These are phyloP conservation scores for Stemphylium beticola DNA, from an alignment of 2,329 filamentous ascomycete genomes.

Conservation along the genomic window DNA sequence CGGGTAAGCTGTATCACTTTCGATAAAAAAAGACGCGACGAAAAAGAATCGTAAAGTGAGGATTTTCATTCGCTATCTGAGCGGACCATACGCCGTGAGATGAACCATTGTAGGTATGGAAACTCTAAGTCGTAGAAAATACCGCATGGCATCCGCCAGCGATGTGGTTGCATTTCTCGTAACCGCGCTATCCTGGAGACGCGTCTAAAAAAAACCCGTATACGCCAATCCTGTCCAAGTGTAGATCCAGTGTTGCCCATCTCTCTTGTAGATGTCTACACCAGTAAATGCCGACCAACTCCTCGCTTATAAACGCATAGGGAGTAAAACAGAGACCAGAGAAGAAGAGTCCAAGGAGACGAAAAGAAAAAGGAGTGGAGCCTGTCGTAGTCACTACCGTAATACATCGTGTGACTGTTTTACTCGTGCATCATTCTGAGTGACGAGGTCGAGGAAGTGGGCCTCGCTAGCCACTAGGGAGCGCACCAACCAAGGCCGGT, in stretches of 20 bases:
- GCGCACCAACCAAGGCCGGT: constrained; percentile 46
- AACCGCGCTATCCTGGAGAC: not conserved
- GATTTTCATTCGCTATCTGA: not conserved
- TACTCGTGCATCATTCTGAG: constrained; percentile 13
- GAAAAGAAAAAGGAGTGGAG: constrained; percentile 8
- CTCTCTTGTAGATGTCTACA: constrained; percentile 23
- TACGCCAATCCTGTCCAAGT: constrained; percentile 14
- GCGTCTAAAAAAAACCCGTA: constrained; percentile 2
- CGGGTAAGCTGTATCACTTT: not conserved
- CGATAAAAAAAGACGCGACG: not conserved
- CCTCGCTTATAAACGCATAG: constrained; percentile 28
- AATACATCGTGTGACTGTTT: constrained; percentile 1
- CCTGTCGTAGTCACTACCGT: not conserved
- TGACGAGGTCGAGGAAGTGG: constrained; percentile 14
- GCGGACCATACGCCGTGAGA: not conserved
- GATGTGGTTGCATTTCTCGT: constrained; percentile 2
- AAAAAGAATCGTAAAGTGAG: not conserved
- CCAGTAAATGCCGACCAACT: constrained; percentile 29
- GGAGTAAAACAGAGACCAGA: constrained; percentile 1
- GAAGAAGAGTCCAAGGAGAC: constrained; percentile 5
- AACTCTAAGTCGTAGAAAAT: not conserved
- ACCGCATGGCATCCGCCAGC: not conserved
- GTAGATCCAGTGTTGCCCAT: constrained; percentile 18
- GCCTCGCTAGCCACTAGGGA: constrained; percentile 43
- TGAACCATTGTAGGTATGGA: not conserved